phyloP scores from a whole-genome alignment of 2,329 filamentous ascomycete species.

The Diaporthe vaccinii region DNA sequence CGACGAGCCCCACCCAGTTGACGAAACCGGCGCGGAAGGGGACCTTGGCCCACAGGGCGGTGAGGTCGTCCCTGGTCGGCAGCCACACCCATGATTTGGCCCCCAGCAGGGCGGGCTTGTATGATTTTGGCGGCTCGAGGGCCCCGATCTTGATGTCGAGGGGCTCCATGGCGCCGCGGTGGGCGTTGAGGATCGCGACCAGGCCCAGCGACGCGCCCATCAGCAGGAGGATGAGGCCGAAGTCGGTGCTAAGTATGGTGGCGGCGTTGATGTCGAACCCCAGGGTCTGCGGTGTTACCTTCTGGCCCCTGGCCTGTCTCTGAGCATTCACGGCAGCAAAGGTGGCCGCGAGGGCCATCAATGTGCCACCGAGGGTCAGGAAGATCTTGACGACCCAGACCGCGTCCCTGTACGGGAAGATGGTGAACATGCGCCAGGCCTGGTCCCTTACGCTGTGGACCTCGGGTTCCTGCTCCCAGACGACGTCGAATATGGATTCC shows the following conservation, averaged over 20 bases:
- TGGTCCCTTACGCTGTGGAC: neutral
- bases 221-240: slow-evolving; percentile 11
- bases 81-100: slow-evolving; percentile 22
- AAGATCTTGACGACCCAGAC: slow-evolving; percentile 29
- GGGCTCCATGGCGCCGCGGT: slow-evolving; percentile 24
- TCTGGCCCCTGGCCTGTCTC: neutral
- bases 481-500: slow-evolving; percentile 21
- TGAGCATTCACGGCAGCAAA: neutral
- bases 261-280: slow-evolving; percentile 18
- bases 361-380: slow-evolving; percentile 6
- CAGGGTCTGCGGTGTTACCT: neutral
- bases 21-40: slow-evolving; percentile 22
- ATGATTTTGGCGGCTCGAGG: slow-evolving; percentile 18
- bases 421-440: slow-evolving; percentile 7
- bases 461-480: slow-evolving; percentile 7
- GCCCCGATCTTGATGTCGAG: slow-evolving; percentile 27
- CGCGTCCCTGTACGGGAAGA: slow-evolving; percentile 16
- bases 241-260: slow-evolving; percentile 1
- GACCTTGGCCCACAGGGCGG: slow-evolving; percentile 21
- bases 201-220: slow-evolving; percentile 18
- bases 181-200: slow-evolving; percentile 19
- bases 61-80: neutral
- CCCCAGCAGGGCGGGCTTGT: slow-evolving; percentile 13
- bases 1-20: slow-evolving; percentile 24
- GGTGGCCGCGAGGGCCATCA: slow-evolving; percentile 30